Conservation (phyloP, 169 alveolate species). For the Plasmodium adleri region DNA sequence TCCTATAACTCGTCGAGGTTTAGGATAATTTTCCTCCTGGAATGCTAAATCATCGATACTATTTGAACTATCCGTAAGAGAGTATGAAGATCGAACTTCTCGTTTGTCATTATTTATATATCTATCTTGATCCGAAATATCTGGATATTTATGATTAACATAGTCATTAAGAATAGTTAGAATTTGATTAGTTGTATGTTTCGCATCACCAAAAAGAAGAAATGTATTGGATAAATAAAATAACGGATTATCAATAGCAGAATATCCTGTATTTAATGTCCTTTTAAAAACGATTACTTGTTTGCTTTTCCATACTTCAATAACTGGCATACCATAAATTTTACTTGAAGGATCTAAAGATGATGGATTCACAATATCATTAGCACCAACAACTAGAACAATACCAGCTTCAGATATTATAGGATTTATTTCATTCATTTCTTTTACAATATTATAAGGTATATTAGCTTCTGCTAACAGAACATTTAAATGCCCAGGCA, state of each 20-base stretch:
- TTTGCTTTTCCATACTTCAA: constrained; percentile 95
- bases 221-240: constrained; percentile 90
- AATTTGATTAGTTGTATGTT: constrained; percentile 84
- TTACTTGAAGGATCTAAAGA: constrained; percentile 91
- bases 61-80: constrained; percentile 32
- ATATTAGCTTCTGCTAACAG: constrained; percentile 96
- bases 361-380: constrained; percentile 95
- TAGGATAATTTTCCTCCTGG: constrained; percentile 83
- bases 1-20: constrained; percentile 82
- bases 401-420: constrained; percentile 87
- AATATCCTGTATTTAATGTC: constrained; percentile 95
- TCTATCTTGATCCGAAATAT: constrained; percentile 17
- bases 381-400: constrained; percentile 95
- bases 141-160: constrained; percentile 52
- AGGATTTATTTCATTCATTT: constrained; percentile 94
- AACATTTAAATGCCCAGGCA: constrained; percentile 98
- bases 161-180: constrained; percentile 76
- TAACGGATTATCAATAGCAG: constrained; percentile 94
- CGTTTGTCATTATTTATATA: constrained; percentile 28
- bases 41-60: constrained; percentile 56
- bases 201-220: constrained; percentile 94
- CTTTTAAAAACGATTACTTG: constrained; percentile 92
- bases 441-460: constrained; percentile 94
- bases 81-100: constrained; percentile 40
- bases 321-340: constrained; percentile 96